phyloP scores from a whole-genome alignment of 495 filamentous ascomycete species.

The Xylaria sp. region DNA sequence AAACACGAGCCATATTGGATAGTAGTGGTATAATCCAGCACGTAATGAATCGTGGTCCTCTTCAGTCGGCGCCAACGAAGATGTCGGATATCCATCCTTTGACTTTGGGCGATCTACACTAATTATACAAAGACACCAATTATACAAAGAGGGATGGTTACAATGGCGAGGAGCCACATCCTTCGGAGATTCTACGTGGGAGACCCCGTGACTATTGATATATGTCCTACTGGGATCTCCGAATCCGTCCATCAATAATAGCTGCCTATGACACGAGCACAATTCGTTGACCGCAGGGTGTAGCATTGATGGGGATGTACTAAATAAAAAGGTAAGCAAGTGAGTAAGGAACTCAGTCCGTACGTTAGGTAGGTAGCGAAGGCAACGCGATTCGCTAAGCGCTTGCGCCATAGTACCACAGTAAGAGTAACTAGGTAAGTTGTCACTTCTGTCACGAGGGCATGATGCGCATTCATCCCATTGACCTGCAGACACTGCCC shows the following conservation, averaged over 20 bases:
- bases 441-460: slow-evolving; percentile 23
- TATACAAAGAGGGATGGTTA: slow-evolving; percentile 1
- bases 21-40: background rate
- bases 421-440: slow-evolving; percentile 3
- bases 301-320: background rate
- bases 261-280: background rate
- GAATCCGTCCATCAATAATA: background rate
- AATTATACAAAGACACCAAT: slow-evolving; percentile 21
- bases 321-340: slow-evolving; percentile 8
- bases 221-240: background rate
- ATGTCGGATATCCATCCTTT: background rate
- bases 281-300: slow-evolving; percentile 5
- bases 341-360: background rate
- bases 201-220: background rate
- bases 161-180: slow-evolving; percentile 10
- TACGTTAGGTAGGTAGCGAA: background rate
- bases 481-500: slow-evolving; percentile 25
- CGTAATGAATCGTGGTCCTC: background rate
- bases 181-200: background rate
- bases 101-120: slow-evolving; percentile 14
- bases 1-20: slow-evolving; percentile 1
- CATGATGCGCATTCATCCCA: slow-evolving; percentile 5
- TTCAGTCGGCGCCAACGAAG: background rate
- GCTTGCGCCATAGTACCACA: slow-evolving; percentile 4
- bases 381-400: background rate